Conservation (phyloP, 2,329 filamentous ascomycete genomes). For the Penicillium griseofulvum region DNA sequence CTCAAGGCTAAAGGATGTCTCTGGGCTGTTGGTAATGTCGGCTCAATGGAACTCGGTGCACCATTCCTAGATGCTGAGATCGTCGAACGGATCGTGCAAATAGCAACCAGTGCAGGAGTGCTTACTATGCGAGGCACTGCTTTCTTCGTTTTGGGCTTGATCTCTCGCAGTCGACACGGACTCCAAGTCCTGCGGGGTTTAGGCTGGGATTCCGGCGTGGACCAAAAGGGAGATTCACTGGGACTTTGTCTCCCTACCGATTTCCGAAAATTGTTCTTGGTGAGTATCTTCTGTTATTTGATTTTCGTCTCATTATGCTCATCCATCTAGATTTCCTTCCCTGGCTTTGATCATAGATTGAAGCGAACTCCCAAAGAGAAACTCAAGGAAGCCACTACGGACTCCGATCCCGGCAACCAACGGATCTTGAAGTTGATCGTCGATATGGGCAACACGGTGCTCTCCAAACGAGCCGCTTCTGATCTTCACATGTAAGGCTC, state of each 20-base stretch:
- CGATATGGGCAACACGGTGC: constrained; percentile 87
- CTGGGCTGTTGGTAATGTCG: constrained; percentile 97
- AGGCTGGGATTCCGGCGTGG: constrained; percentile 91
- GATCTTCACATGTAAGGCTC: constrained; percentile 65
- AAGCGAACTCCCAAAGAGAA: constrained; percentile 44
- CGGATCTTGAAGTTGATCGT: constrained; percentile 81
- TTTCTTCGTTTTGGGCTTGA: constrained; percentile 90
- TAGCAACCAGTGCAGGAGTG: constrained; percentile 83
- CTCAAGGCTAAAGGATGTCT: constrained; percentile 94
- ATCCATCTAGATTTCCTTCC: constrained; percentile 37
- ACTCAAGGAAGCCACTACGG: constrained; percentile 59
- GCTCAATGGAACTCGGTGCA: constrained; percentile 94
- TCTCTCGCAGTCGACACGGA: constrained; percentile 87
- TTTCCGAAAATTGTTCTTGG: constrained; percentile 73
- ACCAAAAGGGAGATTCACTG: constrained; percentile 74
- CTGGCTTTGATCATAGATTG: constrained; percentile 43
- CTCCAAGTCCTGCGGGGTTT: constrained; percentile 85
- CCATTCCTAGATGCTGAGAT: constrained; percentile 90
- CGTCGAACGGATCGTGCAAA: constrained; percentile 79
- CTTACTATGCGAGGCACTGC: constrained; percentile 93
- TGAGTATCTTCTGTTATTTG: constrained; percentile 44
- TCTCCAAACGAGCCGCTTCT: constrained; percentile 80
- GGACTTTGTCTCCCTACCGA: constrained; percentile 84
- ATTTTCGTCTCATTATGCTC: background rate
- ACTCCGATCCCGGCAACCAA: constrained; percentile 62